Evolutionary conservation across 1,284 basidiomycete species (phyloP).

Genomic region (Ceratobasidium theobromae): DNA sequence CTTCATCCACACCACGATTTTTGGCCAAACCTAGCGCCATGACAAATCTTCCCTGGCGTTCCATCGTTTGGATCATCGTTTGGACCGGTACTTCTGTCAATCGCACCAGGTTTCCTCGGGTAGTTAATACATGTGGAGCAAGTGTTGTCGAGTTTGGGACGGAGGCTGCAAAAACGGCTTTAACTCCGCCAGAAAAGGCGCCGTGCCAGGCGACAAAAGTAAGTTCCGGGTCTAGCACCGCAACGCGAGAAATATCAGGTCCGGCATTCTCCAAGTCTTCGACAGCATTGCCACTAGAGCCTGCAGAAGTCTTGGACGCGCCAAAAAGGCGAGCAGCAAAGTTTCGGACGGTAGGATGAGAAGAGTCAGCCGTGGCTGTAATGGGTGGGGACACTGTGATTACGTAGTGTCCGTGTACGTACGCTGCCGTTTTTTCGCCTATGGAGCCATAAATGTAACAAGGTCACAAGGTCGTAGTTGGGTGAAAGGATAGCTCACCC

Average conservation of each 20-base stretch:
- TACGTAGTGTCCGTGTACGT: conserved; percentile 77
- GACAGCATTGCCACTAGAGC: not conserved
- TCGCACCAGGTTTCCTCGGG: conserved; percentile 14
- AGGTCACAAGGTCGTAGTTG: not conserved
- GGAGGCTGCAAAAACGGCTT: conserved; percentile 64
- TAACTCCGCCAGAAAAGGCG: conserved; percentile 75
- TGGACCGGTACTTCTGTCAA: conserved; percentile 24
- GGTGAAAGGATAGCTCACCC: conserved; percentile 61
- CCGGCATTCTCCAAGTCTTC: conserved; percentile 44
- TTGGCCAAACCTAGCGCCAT: conserved; percentile 64
- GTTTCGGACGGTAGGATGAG: conserved; percentile 74
- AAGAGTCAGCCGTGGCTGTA: conserved; percentile 61
- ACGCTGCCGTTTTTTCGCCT: conserved; percentile 71
- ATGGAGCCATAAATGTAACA: not conserved
- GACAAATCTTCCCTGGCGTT: conserved; percentile 24
- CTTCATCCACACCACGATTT: conserved; percentile 69
- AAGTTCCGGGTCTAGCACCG: conserved; percentile 91
- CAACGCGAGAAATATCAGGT: conserved; percentile 79
- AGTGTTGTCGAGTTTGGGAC: conserved; percentile 7
- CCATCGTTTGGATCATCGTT: conserved; percentile 31
- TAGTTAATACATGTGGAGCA: conserved; percentile 25
- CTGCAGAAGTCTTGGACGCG: not conserved
- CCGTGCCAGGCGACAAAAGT: conserved; percentile 86
- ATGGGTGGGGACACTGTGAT: conserved; percentile 88
- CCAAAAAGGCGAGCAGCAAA: conserved; percentile 54